Percentiles rank a stretch among this genome's conserved stretches.
Conservation (phyloP, 2,329 filamentous ascomycete genomes). For the Xylaria digitata region DNA sequence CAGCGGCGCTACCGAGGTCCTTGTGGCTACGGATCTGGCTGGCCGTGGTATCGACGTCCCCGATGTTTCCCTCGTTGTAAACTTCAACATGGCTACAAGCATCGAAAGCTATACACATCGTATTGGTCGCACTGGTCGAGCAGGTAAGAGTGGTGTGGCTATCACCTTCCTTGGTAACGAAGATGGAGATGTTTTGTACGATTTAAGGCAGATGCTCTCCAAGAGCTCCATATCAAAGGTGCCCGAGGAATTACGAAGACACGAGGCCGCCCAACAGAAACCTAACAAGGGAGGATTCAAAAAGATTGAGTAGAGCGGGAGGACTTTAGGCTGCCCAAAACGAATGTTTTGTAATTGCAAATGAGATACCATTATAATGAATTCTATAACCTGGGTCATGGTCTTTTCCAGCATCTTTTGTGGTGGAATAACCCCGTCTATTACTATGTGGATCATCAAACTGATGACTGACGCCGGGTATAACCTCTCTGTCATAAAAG, state of each 20-base stretch:
- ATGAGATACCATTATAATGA: constrained; percentile 32
- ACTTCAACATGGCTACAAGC: constrained; percentile 96
- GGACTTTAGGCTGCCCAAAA: background rate
- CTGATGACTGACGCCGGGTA: background rate
- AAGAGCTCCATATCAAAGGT: constrained; percentile 91
- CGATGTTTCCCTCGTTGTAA: constrained; percentile 92
- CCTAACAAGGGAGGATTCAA: constrained; percentile 58
- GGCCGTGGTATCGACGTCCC: constrained; percentile 98
- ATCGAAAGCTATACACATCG: constrained; percentile 98
- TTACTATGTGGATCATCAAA: background rate
- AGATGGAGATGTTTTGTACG: constrained; percentile 90
- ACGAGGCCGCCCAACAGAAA: constrained; percentile 91
- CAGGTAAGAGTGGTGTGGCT: constrained; percentile 94
- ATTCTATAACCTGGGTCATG: background rate
- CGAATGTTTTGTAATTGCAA: constrained; percentile 5
- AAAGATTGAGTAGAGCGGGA: constrained; percentile 44
- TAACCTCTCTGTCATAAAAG: background rate
- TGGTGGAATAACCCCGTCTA: no score
- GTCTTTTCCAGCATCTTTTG: no score
- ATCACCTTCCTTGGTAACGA: constrained; percentile 95
- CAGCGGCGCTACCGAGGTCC: constrained; percentile 81
- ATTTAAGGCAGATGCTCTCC: constrained; percentile 93
- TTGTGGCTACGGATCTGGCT: constrained; percentile 95
- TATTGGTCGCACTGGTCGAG: constrained; percentile 95
- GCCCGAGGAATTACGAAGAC: constrained; percentile 88